Base-by-base conservation (phyloP, 2,329 filamentous ascomycete genomes). In the Coniochaeta prunicola region DNA sequence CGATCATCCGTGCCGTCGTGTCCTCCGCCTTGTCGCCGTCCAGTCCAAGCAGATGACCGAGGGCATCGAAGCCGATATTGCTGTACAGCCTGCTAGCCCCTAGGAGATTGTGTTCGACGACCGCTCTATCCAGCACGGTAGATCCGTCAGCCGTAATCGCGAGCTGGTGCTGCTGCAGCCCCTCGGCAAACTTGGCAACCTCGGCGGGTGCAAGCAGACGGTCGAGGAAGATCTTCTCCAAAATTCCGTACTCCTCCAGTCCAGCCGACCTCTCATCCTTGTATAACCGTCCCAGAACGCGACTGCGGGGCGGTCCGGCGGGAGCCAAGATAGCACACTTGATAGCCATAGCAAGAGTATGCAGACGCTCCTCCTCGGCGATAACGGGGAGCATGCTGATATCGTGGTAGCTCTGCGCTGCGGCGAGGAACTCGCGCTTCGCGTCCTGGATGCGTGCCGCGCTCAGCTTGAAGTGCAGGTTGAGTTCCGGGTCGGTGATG, bases 221-320 rank as follows among this genome's bases (percentile, higher is more conserved):
- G 73, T 97, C 91, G 55, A 97, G 81, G 73, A 96, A 96, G 85
- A 99, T 97, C 79, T 97, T 97, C 77, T 97, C 94, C 15, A 99
- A 78, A 58, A 99, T 97, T 55, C 85, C 80, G 69, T 89, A 93
- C 74, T 97, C 91, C 33, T 88, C 84, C 2, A 94, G 83, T 56
- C 86, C 83, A 3, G 80, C 78, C 0, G 90, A 83, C 31, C 94
- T 85, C 64, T 97, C 94, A 73, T 99, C 94, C 73, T 96, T 96
- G 82, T 96, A 96, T 15, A 99, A 78, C 57, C 89, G 87, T 4
- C 86, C 91, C 19, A 99, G 82, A 48, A 88, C 86, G 53, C 90
- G 85, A 62, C 89, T 91, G 58, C 94, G 86, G 68, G 87, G 81
- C 0, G 94, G 94, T 0, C 94, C 94, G 0, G 94, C 94, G 1